Evolutionary conservation across 768 basidiomycete species (phyloP).

Genomic region (Hortiboletus flavorubellus): DNA sequence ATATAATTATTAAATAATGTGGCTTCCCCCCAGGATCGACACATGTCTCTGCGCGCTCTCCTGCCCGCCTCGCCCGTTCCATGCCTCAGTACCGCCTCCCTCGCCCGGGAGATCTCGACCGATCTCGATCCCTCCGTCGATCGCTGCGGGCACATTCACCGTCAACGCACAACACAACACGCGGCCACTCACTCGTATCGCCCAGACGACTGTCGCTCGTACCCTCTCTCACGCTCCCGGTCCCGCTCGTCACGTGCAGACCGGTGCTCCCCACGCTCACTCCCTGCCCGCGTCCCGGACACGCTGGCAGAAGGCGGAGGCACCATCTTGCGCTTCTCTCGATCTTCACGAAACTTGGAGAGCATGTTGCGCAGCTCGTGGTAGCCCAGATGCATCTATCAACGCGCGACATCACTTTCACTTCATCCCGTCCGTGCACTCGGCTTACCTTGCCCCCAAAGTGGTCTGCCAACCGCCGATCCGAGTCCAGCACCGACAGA

Average conservation of each 20-base stretch:
- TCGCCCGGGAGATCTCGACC: conserved; percentile 68
- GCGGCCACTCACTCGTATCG: conserved; percentile 65
- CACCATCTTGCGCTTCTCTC: conserved; percentile 72
- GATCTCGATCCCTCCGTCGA: conserved; percentile 68
- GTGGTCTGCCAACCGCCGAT: conserved; percentile 97
- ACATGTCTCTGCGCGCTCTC: no score
- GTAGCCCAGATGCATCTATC: conserved; percentile 97
- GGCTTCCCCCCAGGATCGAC: no score
- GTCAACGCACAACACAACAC: conserved; percentile 21
- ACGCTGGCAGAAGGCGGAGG: conserved; percentile 42
- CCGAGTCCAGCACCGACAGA: conserved; percentile 95
- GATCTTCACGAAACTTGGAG: conserved; percentile 83
- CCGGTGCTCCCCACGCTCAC: conserved; percentile 53
- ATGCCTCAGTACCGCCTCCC: conserved; percentile 46
- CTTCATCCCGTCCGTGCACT: conserved; percentile 15
- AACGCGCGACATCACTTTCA: conserved; percentile 30
- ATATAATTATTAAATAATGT: conserved; percentile 22
- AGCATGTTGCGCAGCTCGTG: conserved; percentile 97
- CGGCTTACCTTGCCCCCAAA: conserved; percentile 94
- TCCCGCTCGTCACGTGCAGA: conserved; percentile 62
- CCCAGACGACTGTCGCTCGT: conserved; percentile 63
- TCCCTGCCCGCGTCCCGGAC: conserved; percentile 39
- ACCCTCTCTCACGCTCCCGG: conserved; percentile 65
- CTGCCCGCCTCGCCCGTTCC: neutral
- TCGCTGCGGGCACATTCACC: conserved; percentile 41